Base-by-base conservation (phyloP, 1,139 yeast genomes). In the Debaryomycetaceae sp. region DNA sequence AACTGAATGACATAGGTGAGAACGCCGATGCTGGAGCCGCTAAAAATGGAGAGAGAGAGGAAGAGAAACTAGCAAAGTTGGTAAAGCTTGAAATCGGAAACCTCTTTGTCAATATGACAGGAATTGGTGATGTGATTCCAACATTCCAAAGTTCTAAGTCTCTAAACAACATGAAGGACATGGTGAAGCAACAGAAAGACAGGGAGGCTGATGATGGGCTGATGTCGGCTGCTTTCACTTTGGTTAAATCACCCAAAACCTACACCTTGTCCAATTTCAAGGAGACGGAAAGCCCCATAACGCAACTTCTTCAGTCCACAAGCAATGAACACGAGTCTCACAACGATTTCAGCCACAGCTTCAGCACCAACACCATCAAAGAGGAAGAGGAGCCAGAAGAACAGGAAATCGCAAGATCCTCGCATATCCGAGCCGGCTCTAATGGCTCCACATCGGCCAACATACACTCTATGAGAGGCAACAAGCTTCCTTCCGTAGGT, bases 171-270 rank as follows among this genome's bases (percentile, higher is more conserved):
- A 55, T 69, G 45, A 59, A 61, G 40, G 63, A 57, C 42, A 48
- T 59, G 27, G 57, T 37, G 22, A 34, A 27, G 14, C 34, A 34
- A 6, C 40, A 38, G 6, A 27, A 27, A 27, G 11, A 27, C 31
- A 27, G 33, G 22, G 13, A 42, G 34, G 36, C 37, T 36, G 43
- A 43, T 6, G 35, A 42, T 27, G 38, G 24, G 6, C 31, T 27
- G 31, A 27, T 27, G 31, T 13, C 34, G 22, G 39, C 41, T 6
- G 52, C 60, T 4, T 62, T 58, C 40, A 58, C 66, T 5, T 56
- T 71, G 44, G 76, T 72, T 3, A 73, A 72, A 49, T 69, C 75
- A 2, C 78, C 78, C 22, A 73, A 73, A 54, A 71, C 74, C 0
- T 72, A 64, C 50, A 63, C 75, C 20, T 61, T 73, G 45, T 59